A percentile compares a stretch with the other conserved stretches of the same genome.
These are phyloP conservation scores for Bruguiera hainesii DNA, from an alignment of 441 rosid species.

Conservation along the genomic window DNA sequence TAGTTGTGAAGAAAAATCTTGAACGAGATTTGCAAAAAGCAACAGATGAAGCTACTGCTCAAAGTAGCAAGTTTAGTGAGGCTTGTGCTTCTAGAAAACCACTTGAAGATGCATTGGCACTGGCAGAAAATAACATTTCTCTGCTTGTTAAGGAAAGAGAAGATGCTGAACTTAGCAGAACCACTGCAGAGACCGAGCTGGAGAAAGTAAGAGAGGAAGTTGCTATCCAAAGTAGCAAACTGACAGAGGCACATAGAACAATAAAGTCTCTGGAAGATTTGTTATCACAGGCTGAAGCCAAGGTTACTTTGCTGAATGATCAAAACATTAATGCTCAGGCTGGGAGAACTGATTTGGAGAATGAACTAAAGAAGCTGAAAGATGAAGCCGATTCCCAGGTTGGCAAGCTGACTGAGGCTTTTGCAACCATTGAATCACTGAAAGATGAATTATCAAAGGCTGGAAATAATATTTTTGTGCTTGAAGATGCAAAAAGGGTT, in stretches of 20 bases:
- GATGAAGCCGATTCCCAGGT: conserved; percentile 53
- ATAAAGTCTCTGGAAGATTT: conserved; percentile 66
- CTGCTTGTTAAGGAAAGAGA: conserved; percentile 59
- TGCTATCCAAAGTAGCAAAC: conserved; percentile 43
- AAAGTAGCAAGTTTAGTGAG: conserved; percentile 50
- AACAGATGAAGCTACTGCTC: conserved; percentile 46
- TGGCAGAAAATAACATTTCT: conserved; percentile 54
- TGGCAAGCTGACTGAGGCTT: conserved; percentile 49
- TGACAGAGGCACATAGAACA: conserved; percentile 53
- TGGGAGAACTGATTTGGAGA: conserved; percentile 45
- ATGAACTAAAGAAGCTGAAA: conserved; percentile 52
- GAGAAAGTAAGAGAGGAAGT: conserved; percentile 52
- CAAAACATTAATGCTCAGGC: conserved; percentile 37
- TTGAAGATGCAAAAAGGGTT: conserved; percentile 55
- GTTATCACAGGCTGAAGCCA: conserved; percentile 51
- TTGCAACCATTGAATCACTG: conserved; percentile 49
- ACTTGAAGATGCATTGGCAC: conserved; percentile 63
- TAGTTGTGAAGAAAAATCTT: conserved; percentile 40
- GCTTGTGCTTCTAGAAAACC: conserved; percentile 46
- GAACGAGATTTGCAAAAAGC: conserved; percentile 66
- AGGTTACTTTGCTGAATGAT: conserved; percentile 45
- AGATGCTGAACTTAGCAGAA: conserved; percentile 52
- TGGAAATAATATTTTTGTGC: conserved; percentile 43
- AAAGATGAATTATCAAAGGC: conserved; percentile 66
- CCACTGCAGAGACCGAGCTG: conserved; percentile 48